Conservation (phyloP, 768 basidiomycete species). For the Lactarius psammicola region DNA sequence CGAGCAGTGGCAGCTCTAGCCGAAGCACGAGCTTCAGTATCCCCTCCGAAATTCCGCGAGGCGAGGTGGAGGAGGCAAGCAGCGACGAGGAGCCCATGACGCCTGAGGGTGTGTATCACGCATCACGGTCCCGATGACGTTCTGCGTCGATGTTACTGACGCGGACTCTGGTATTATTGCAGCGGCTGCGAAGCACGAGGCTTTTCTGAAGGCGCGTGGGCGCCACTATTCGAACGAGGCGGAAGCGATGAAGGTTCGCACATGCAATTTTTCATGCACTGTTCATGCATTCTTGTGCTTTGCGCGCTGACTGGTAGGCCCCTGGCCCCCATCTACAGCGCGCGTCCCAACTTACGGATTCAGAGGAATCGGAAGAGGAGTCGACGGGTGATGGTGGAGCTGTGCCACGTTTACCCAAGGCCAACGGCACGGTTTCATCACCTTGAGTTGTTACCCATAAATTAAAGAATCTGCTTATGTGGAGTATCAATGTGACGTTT, state of each 20-base stretch:
- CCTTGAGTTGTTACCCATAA: neutral
- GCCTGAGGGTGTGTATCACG: conserved; percentile 65
- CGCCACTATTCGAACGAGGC: conserved; percentile 90
- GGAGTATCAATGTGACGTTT: neutral
- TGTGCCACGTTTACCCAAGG: neutral
- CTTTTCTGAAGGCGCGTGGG: conserved; percentile 74
- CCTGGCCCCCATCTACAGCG: conserved; percentile 42
- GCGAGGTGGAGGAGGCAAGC: conserved; percentile 56
- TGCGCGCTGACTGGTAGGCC: conserved; percentile 19
- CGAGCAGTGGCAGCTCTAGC: conserved; percentile 63
- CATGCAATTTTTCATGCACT: neutral
- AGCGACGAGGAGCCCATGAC: conserved; percentile 71
- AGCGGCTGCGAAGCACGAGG: conserved; percentile 84
- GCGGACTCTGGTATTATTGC: conserved; percentile 4
- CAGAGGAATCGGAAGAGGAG: conserved; percentile 63
- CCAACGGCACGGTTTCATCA: conserved; percentile 13
- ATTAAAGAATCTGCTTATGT: conserved; percentile 6
- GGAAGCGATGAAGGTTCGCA: conserved; percentile 83
- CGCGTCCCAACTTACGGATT: conserved; percentile 60
- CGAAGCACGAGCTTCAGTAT: conserved; percentile 70
- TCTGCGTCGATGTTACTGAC: neutral
- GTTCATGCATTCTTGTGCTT: conserved; percentile 20
- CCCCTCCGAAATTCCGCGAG: conserved; percentile 44
- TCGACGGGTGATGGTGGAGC: conserved; percentile 3
- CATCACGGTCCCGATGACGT: conserved; percentile 13